Conservation (phyloP, 2,329 filamentous ascomycete species). For the Fusarium sp. region DNA sequence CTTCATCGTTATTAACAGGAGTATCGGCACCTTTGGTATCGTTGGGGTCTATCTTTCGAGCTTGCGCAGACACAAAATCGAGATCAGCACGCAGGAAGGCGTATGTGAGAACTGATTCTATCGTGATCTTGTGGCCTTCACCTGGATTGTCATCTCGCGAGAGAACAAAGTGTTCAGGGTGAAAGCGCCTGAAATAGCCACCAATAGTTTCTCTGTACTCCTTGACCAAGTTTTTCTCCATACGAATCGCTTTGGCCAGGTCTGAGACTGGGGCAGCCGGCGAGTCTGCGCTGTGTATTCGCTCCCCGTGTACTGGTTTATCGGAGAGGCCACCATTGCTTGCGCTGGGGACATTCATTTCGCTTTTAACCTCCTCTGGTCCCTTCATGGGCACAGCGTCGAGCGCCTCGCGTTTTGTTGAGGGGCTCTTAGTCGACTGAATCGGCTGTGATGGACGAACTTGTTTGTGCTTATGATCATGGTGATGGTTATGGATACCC, state of each 20-base stretch:
- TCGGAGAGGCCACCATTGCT: constrained; percentile 47
- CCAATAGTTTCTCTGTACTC: constrained; percentile 88
- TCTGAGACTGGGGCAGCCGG: constrained; percentile 64
- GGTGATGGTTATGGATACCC: constrained; percentile 25
- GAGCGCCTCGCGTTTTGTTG: constrained; percentile 42
- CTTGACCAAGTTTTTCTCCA: constrained; percentile 77
- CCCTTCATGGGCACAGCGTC: constrained; percentile 59
- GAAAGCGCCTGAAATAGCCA: constrained; percentile 93
- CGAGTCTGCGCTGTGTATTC: constrained; percentile 53
- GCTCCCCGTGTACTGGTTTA: constrained; percentile 49
- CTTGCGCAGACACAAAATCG: constrained; percentile 92
- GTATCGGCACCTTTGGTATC: constrained; percentile 77
- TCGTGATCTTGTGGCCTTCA: constrained; percentile 60
- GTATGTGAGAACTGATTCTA: constrained; percentile 86
- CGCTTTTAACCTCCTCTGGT: constrained; percentile 55
- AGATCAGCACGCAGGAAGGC: constrained; percentile 94
- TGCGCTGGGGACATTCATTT: constrained; percentile 50
- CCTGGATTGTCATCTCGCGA: constrained; percentile 45
- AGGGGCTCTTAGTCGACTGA: constrained; percentile 18
- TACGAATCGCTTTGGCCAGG: constrained; percentile 68
- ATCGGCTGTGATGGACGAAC: constrained; percentile 5
- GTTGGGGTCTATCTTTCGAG: constrained; percentile 78
- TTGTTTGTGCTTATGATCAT: constrained; percentile 35
- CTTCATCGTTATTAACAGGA: constrained; percentile 85
- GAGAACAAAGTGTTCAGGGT: constrained; percentile 76